Percentiles rank a stretch among this genome's conserved stretches.
Conservation (phyloP, 2,329 filamentous ascomycete genomes). For the Sporothrix curviconia region DNA sequence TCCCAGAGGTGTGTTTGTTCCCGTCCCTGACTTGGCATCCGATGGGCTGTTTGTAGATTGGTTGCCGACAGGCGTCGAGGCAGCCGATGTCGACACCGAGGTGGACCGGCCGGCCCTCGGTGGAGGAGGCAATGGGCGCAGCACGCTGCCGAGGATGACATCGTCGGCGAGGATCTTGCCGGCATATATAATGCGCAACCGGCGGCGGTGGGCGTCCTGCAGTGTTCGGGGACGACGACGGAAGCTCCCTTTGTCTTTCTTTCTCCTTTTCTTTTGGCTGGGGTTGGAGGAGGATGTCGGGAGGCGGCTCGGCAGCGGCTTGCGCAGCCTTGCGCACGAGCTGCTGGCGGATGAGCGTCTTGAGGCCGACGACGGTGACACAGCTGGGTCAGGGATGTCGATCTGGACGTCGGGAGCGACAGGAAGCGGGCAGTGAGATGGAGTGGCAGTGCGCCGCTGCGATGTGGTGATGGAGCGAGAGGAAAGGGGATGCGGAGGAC, state of each 20-base stretch:
- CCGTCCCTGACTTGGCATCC: background rate
- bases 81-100: conserved; percentile 21
- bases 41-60: background rate
- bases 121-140: conserved; percentile 57
- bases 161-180: conserved; percentile 78
- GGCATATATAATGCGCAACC: conserved; percentile 82
- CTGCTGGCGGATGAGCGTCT: conserved; percentile 69
- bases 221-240: conserved; percentile 2
- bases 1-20: background rate
- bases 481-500: background rate
- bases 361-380: conserved; percentile 71
- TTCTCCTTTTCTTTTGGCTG: background rate
- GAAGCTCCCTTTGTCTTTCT: background rate
- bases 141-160: conserved; percentile 58
- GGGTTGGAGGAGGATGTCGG: background rate
- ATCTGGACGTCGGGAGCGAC: conserved; percentile 75
- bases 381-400: conserved; percentile 61
- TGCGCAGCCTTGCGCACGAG: conserved; percentile 33
- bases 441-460: conserved; percentile 37
- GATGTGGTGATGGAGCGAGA: background rate
- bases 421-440: conserved; percentile 87
- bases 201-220: conserved; percentile 42
- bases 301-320: conserved; percentile 45
- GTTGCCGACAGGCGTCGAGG: conserved; percentile 15
- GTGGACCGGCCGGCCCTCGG: conserved; percentile 34